Conservation (phyloP, 140 eudicot genomes). For the Oenanthe javanica region DNA sequence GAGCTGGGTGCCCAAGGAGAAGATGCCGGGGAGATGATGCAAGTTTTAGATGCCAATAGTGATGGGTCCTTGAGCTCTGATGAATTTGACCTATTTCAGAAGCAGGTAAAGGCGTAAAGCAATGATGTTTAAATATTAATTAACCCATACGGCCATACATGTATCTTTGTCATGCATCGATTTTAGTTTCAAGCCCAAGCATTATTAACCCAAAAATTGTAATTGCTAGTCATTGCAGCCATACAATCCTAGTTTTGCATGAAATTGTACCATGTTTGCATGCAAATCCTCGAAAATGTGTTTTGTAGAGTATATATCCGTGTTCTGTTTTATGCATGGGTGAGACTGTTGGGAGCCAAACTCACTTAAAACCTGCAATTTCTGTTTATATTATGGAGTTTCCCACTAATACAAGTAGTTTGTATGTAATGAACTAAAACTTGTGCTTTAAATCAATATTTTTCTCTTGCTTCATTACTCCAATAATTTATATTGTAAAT, state of each 20-base stretch:
- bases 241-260: neutral
- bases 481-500: neutral
- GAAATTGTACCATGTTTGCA: neutral
- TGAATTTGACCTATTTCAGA: conserved; percentile 78
- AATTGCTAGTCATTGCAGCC: neutral
- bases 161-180: no score
- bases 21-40: conserved; percentile 98
- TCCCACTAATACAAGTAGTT: no score
- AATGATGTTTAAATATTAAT: neutral
- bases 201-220: neutral
- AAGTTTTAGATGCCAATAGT: conserved; percentile 77
- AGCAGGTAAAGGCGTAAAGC: conserved; percentile 45
- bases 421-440: neutral
- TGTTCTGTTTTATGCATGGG: neutral
- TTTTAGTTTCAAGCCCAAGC: neutral
- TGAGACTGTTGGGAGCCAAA: neutral
- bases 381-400: neutral
- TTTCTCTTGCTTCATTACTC: neutral
- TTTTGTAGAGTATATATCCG: neutral
- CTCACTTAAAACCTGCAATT: neutral
- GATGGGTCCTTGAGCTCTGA: conserved; percentile 93
- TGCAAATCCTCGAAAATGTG: neutral
- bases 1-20: conserved; percentile 93
- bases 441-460: neutral
- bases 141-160: neutral